These are phyloP conservation scores for Auxenochlorella pyrenoidosa DNA, from an alignment of 139 green algal genomes.

Conservation along the genomic window DNA sequence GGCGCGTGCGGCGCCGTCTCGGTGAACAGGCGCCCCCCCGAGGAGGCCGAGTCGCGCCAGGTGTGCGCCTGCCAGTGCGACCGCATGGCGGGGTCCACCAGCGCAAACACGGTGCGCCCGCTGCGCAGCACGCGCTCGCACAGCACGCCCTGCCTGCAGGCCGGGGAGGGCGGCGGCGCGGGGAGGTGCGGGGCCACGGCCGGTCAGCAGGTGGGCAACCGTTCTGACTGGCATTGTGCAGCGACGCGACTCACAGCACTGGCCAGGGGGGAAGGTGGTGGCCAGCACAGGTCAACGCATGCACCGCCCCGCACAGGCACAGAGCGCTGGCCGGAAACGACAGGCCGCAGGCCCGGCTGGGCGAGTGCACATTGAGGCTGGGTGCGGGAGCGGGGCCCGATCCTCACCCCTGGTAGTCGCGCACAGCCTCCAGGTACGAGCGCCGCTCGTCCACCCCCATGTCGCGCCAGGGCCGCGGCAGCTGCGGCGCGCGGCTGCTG, in stretches of 20 bases:
- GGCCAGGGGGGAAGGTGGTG: too few relatives aligned
- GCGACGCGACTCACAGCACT: too few relatives aligned
- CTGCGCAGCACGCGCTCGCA: conserved; percentile 12
- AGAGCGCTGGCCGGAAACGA: too few relatives aligned
- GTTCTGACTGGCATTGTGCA: too few relatives aligned
- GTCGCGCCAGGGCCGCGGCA: not conserved
- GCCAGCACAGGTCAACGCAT: too few relatives aligned
- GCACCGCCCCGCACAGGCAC: too few relatives aligned
- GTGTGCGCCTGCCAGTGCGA: conserved; percentile 3
- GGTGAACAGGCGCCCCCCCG: not conserved
- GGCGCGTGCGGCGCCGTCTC: not conserved
- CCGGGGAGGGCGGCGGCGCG: not conserved
- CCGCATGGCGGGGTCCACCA: not conserved
- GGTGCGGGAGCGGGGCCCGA: too few relatives aligned
- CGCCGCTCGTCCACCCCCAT: not conserved
- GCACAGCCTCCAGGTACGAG: not conserved
- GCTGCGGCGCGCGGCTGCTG: not conserved
- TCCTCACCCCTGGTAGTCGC: not conserved
- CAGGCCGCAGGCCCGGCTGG: too few relatives aligned
- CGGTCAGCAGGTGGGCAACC: not conserved
- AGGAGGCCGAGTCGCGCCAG: not conserved
- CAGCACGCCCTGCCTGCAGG: conserved; percentile 2
- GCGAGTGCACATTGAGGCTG: too few relatives aligned
- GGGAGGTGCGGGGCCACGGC: not conserved
- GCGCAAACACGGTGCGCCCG: conserved; percentile 12